phyloP scores from a whole-genome alignment of 2,329 filamentous ascomycete species.

The Furcasterigmium furcatum region DNA sequence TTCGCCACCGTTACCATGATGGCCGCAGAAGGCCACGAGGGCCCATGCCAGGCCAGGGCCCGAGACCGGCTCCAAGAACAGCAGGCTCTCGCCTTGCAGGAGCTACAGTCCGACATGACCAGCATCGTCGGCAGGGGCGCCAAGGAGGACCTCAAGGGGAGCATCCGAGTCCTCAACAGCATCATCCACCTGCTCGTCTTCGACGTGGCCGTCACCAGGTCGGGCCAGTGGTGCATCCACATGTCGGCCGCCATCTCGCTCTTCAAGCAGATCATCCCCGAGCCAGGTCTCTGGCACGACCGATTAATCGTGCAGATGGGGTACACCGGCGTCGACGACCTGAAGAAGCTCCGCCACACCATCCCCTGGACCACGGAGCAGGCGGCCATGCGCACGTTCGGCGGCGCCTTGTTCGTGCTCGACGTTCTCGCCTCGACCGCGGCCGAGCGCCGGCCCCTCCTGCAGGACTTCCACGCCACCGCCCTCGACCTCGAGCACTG shows the following conservation, averaged over 20 bases:
- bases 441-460: conserved; percentile 34
- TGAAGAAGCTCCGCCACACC: conserved; percentile 13
- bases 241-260: conserved; percentile 46
- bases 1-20: conserved; percentile 48
- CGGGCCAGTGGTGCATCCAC: conserved; percentile 47
- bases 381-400: conserved; percentile 43
- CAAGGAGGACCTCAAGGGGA: conserved; percentile 24
- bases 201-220: conserved; percentile 41
- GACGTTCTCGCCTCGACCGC: conserved; percentile 49
- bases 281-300: conserved; percentile 31
- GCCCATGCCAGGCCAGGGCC: conserved; percentile 19
- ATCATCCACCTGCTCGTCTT: conserved; percentile 53
- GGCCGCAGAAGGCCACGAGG: conserved; percentile 17
- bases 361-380: conserved; percentile 42
- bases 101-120: conserved; percentile 39
- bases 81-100: conserved; percentile 38
- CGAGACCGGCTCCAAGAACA: conserved; percentile 38
- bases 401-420: conserved; percentile 41
- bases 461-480: conserved; percentile 35
- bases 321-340: conserved; percentile 3
- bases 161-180: conserved; percentile 41
- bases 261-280: conserved; percentile 41
- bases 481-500: conserved; percentile 29
- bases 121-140: conserved; percentile 26
- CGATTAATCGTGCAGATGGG: conserved; percentile 22